phyloP scores from a whole-genome alignment of 2,329 filamentous ascomycete genomes.

The Diaporthe vaccinii region DNA sequence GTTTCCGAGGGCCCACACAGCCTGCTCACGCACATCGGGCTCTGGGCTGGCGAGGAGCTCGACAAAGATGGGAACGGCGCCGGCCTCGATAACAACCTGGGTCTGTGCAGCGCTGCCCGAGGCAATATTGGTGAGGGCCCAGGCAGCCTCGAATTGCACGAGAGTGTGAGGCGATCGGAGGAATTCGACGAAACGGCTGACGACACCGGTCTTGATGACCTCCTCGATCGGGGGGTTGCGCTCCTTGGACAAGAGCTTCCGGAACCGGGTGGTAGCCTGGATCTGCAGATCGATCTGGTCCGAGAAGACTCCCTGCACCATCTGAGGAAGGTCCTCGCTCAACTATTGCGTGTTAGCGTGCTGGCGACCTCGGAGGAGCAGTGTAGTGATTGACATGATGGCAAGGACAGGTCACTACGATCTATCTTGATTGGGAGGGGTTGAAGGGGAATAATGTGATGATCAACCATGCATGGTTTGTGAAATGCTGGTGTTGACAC shows the following conservation, averaged over 20 bases:
- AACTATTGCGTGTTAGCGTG: constrained; percentile 70
- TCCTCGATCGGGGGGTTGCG: constrained; percentile 99
- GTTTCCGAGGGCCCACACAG: constrained; percentile 98
- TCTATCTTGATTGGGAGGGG: not conserved
- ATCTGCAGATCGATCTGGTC: constrained; percentile 99
- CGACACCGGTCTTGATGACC: constrained; percentile 98
- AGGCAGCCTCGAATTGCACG: constrained; percentile 98
- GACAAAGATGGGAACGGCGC: constrained; percentile 98
- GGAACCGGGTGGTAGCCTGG: constrained; percentile 96
- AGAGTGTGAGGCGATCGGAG: constrained; percentile 97
- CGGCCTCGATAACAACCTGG: constrained; percentile 98
- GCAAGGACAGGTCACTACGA: not conserved
- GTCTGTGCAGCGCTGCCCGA: constrained; percentile 97
- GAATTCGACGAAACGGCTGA: constrained; percentile 97
- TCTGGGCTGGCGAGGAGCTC: constrained; percentile 96
- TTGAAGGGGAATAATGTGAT: not conserved
- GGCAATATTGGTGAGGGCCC: constrained; percentile 99
- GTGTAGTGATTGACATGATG: not conserved
- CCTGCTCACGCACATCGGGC: constrained; percentile 97
- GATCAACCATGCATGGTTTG: not conserved
- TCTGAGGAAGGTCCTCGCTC: constrained; percentile 97
- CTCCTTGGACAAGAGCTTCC: constrained; percentile 98
- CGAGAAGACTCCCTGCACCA: constrained; percentile 98
- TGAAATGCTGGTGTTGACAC: constrained; percentile 20
- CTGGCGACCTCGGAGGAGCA: no score